Evolutionary conservation across 768 basidiomycete species (phyloP).

Genomic region (Amanita brunnescens): DNA sequence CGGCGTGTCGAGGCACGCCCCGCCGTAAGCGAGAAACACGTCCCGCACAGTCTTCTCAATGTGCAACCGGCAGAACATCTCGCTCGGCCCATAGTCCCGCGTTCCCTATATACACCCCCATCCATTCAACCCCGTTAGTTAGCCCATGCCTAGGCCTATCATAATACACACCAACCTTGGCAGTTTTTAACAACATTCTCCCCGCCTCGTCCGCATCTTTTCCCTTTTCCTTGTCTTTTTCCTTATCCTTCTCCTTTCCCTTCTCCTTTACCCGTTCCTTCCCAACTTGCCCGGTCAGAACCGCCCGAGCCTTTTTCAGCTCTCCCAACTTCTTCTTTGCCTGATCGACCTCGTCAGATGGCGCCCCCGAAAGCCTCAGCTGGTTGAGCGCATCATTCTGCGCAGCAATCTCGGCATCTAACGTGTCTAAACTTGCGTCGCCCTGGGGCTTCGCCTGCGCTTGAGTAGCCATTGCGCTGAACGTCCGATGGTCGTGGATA

Average conservation of each 20-base stretch:
- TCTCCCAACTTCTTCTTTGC: constrained; percentile 64
- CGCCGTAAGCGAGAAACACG: constrained; percentile 84
- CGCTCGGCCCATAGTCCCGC: constrained; percentile 85
- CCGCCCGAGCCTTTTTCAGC: constrained; percentile 48
- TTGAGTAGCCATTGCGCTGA: neutral
- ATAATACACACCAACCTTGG: constrained; percentile 52
- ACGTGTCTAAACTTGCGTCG: constrained; percentile 11
- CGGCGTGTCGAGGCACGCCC: constrained; percentile 90
- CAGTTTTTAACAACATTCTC: constrained; percentile 80
- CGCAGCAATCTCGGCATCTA: constrained; percentile 46
- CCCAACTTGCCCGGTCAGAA: constrained; percentile 32
- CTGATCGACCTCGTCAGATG: constrained; percentile 43
- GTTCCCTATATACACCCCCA: constrained; percentile 55
- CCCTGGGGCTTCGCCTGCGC: neutral
- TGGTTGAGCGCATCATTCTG: constrained; percentile 54
- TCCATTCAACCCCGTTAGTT: neutral
- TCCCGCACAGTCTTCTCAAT: constrained; percentile 85
- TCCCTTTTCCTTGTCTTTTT: constrained; percentile 24
- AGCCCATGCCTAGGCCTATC: too few species aligned
- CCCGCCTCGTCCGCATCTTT: constrained; percentile 48
- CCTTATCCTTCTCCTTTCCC: constrained; percentile 15
- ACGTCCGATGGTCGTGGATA: neutral
- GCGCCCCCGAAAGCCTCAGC: constrained; percentile 47
- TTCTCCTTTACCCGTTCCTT: constrained; percentile 30
- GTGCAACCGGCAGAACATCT: constrained; percentile 87